Base-by-base conservation (phyloP, 164 flowering plant genomes). In the Vitis cinerea region DNA sequence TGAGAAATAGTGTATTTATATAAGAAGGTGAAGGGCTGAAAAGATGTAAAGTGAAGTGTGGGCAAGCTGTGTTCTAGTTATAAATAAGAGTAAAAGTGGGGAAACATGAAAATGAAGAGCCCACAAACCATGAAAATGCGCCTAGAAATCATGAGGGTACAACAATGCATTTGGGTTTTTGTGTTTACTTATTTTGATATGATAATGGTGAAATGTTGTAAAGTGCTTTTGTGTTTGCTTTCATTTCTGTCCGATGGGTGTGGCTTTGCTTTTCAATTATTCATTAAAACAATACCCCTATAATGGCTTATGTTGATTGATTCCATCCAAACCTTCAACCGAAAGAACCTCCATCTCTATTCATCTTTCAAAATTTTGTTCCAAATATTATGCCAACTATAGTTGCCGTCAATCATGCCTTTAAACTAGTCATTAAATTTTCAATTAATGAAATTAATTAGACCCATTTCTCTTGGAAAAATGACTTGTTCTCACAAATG, bases 141-240 rank as follows among this genome's bases (percentile, higher is more conserved):
- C 66, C 60, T 23, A 14, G 58, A 67, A 69, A 70, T 72, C 50
- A 75, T 79, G 66, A 76, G 61, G 19, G 74, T 57, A 56, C 48
- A 61, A 56, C 30, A 19, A 5, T 54, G 52, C 64, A 65, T 70
- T 75, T 73, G 57, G 61, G 37, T 49, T 53, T 12, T 1, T 29
- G 49, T 10, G 48, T 31, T 66, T 61, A 56, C 60, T 65, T 67
- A 65, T 70, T 57, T 61, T 54, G 13, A 50, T 37, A 30, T 57
- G 49, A 37, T 65, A 55, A 72, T 67, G 67, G 67, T 66, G 61
- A 71, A 75, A 30, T 71, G 67, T 72, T 71, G 69, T 74, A 78
- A 78, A 79, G 77, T 75, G 65, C 84, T 81, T 75, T 76, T 77
- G 19, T 65, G 78, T 79, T 77, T 64, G 75, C 82, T 80, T 81